Evolutionary conservation across 2,329 filamentous ascomycete genomes (phyloP).

Genomic region (Phaeosphaeriaceae sp.): DNA sequence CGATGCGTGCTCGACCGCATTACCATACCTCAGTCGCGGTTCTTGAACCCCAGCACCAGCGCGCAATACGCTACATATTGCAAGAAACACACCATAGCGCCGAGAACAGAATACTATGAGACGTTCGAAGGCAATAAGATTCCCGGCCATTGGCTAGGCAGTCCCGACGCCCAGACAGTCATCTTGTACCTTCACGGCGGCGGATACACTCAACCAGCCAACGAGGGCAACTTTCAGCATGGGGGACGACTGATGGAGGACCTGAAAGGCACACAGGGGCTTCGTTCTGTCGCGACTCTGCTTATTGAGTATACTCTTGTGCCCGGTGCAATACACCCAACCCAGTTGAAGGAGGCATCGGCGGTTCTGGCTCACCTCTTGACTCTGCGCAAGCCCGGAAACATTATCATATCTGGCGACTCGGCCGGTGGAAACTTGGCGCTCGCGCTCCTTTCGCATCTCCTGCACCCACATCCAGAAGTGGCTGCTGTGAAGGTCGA

Average conservation of each 20-base stretch:
- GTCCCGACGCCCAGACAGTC: slow-evolving; percentile 23
- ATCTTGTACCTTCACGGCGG: slow-evolving; percentile 33
- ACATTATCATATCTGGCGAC: slow-evolving; percentile 20
- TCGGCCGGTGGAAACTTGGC: slow-evolving; percentile 12
- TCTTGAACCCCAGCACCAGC: slow-evolving; percentile 20
- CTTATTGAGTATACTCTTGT: slow-evolving; percentile 28
- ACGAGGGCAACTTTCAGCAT: slow-evolving; percentile 15
- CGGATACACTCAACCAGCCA: slow-evolving; percentile 26
- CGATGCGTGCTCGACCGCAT: slow-evolving; percentile 20
- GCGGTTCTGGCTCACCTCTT: slow-evolving; percentile 24
- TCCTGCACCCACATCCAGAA: slow-evolving; percentile 31
- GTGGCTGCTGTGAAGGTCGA: slow-evolving; percentile 20
- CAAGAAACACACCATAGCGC: slow-evolving; percentile 12
- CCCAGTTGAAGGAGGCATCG: slow-evolving; percentile 28
- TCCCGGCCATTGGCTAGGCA: slow-evolving; percentile 33
- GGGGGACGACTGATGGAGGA: slow-evolving; percentile 15
- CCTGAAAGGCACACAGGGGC: slow-evolving; percentile 9
- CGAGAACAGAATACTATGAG: slow-evolving; percentile 15
- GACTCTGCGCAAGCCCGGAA: slow-evolving; percentile 14
- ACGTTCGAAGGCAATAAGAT: slow-evolving; percentile 7
- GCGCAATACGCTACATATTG: slow-evolving; percentile 22
- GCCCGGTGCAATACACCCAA: slow-evolving; percentile 28
- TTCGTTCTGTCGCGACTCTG: slow-evolving; percentile 20
- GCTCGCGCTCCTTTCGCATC: slow-evolving; percentile 25
- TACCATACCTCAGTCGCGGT: slow-evolving; percentile 29